Base-by-base conservation (phyloP, 306 rosid genomes). In the Crotalaria pallida region DNA sequence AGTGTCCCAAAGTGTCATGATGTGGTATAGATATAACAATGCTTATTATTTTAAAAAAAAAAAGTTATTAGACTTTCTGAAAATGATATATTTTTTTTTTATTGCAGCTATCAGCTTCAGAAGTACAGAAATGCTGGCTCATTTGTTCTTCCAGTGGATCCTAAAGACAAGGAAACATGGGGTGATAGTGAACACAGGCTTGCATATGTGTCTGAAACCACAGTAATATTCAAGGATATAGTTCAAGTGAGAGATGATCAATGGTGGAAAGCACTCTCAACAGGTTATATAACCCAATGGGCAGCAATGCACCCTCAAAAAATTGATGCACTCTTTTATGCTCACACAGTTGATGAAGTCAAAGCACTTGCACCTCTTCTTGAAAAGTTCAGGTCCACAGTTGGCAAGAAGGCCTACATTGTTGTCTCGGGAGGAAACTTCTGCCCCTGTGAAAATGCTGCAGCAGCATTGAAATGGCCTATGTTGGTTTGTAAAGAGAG, bases 131-230 rank as follows among this genome's bases (percentile, higher is more conserved):
- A 86, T 64, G 99, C 91, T 10, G 97, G 92, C 7, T 94, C 97
- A 1, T 94, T 85, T 79, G 99, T 94, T 51, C 87, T 94, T 56
- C 99, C 99, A 1, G 91, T 86, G 34, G 91, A 91, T 21, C 88
- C 96, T 23, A 86, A 83, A 0, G 96, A 94, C 81, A 91, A 83
- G 80, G 99, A 94, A 83, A 94, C 97, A 11, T 94, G 96, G 99
- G 99, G 99, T 49, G 97, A 94, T 13, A 91, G 97, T 75, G 99
- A 94, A 74, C 99, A 94, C 75, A 84, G 99, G 63, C 88, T 94
- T 3, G 97, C 99, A 15, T 94, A 94, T 56, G 97, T 94, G 23
- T 91, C 99, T 0, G 99, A 91, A 83, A 94, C 99, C 57, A 94
- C 99, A 27, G 99, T 94, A 56, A 94, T 94, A 26, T 94, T 94